Conservation (phyloP, 176 grass and related monocot species). For the Poa pratensis region DNA sequence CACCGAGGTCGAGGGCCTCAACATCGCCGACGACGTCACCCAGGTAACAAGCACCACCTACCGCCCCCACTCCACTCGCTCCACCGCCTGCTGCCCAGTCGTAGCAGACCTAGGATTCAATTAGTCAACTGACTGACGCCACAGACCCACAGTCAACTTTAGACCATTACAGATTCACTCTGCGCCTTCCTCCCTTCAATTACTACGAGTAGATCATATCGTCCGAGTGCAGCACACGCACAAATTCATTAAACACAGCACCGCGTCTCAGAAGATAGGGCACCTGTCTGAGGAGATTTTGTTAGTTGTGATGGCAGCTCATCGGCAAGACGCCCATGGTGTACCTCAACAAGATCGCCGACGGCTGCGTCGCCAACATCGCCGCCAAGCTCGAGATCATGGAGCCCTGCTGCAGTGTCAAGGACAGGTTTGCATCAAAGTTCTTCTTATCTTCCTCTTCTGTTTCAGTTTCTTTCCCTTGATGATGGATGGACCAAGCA, state of each 20-base stretch:
- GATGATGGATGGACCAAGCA: background rate
- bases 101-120: background rate
- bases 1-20: slow-evolving; percentile 79
- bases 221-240: no score
- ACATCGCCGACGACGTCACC: slow-evolving; percentile 81
- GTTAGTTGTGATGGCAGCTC: slow-evolving; percentile 56
- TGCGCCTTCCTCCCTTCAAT: background rate
- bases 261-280: no score
- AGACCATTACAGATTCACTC: background rate
- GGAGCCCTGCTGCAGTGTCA: slow-evolving; percentile 98
- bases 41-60: slow-evolving; percentile 49
- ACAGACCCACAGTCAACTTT: background rate
- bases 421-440: slow-evolving; percentile 64
- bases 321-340: slow-evolving; percentile 99
- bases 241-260: no score
- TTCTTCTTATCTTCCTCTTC: background rate
- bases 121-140: background rate
- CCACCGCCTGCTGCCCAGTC: background rate
- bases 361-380: slow-evolving; percentile 78
- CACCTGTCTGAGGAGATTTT: slow-evolving; percentile 11
- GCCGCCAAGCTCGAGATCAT: slow-evolving; percentile 98
- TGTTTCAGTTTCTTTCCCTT: background rate
- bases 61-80: background rate
- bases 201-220: no score
- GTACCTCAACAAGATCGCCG: slow-evolving; percentile 85